Evolutionary conservation across 2,329 filamentous ascomycete genomes (phyloP), one percentile per base, ranked within the genome.

Genomic region (Sodiomyces alkalinus): DNA sequence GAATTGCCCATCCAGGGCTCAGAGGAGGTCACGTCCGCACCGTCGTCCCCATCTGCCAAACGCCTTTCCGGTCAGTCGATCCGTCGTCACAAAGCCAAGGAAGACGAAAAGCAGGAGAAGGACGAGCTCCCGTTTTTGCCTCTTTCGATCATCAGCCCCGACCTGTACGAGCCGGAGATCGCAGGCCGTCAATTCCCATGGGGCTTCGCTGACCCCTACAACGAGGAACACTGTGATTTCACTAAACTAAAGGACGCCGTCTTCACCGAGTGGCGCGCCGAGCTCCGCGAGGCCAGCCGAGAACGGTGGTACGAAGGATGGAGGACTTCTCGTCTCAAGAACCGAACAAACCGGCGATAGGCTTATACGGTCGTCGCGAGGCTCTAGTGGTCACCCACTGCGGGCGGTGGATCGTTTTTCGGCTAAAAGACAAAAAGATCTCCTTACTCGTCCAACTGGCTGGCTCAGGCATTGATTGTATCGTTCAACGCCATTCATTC

Each of bases 221-320:
- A 96, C 44, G 65, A 75, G 17, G 72, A 80, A 42, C 90, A 98
- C 56, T 98, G 90, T 56, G 90, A 98, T 54, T 98, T 94, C 51
- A 63, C 80, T 31, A 77, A 78, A 36, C 67, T 98, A 40, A 90
- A 90, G 56, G 86, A 96, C 34, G 76, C 79, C 6, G 80, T 98
- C 18, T 98, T 98, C 52, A 74, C 64, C 39, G 87, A 96, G 46
- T 98, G 90, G 90, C 78, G 87, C 28, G 69, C 69, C 23, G 90
- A 98, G 48, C 63, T 98, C 34, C 78, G 87, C 35, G 83, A 93
- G 51, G 80, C 83, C 29, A 92, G 83, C 51, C 72, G 83, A 31
- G 85, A 92, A 47, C 70, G 85, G 42, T 94, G 85, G 82, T 96
- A 96, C 44, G 87, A 96, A 53, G 76, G 80, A 43, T 96, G 87